These are phyloP conservation scores for Aspergillus udagawae DNA, from an alignment of 2,329 filamentous ascomycete genomes.

Conservation along the genomic window DNA sequence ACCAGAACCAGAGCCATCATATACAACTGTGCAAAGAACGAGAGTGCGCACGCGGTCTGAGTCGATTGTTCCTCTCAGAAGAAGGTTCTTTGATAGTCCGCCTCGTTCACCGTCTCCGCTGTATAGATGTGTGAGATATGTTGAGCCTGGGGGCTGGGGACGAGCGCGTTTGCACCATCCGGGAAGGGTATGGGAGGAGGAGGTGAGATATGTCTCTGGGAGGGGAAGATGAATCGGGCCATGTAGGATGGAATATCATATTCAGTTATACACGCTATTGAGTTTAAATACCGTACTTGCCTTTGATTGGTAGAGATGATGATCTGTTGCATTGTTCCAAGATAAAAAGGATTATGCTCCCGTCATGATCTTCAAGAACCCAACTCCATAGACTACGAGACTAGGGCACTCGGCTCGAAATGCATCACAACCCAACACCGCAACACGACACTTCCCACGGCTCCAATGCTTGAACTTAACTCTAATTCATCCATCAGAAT, in stretches of 20 bases:
- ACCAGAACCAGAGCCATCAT: neutral
- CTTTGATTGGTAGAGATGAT: neutral
- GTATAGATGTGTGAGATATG: slow-evolving; percentile 7
- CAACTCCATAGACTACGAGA: neutral
- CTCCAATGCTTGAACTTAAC: neutral
- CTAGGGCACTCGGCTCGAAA: neutral
- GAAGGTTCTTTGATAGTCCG: slow-evolving; percentile 1
- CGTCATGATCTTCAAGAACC: neutral
- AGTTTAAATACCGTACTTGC: neutral
- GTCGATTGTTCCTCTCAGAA: neutral
- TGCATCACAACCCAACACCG: neutral
- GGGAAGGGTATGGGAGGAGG: slow-evolving; percentile 5
- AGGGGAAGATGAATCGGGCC: slow-evolving; percentile 1
- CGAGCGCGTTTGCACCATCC: neutral
- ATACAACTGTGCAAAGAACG: neutral
- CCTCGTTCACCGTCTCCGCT: neutral
- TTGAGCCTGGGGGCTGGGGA: slow-evolving; percentile 8
- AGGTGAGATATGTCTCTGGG: slow-evolving; percentile 17
- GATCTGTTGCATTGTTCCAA: neutral
- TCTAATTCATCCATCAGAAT: neutral
- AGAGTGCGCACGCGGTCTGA: neutral
- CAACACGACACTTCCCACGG: neutral
- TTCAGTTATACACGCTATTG: neutral
- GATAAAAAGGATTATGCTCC: neutral
- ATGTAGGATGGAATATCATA: neutral